These are phyloP conservation scores for Brasilioporus rufonigricans DNA, from an alignment of 768 basidiomycete species.

Conservation along the genomic window DNA sequence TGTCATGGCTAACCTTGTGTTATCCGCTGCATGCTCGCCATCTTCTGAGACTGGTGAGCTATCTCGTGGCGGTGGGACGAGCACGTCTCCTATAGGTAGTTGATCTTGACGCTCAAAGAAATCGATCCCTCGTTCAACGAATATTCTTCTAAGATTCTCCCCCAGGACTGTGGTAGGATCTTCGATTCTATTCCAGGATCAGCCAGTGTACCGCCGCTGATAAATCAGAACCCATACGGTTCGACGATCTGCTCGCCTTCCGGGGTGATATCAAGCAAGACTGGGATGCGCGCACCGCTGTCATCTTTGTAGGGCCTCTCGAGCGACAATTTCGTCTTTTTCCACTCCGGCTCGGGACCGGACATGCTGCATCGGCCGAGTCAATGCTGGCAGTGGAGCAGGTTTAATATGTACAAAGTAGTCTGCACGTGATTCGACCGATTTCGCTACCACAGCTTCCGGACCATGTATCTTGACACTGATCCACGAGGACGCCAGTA, in stretches of 20 bases:
- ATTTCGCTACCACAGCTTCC: not conserved
- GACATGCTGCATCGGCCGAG: conserved; percentile 12
- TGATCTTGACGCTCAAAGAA: conserved; percentile 61
- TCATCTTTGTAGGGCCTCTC: conserved; percentile 85
- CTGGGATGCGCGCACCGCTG: conserved; percentile 57
- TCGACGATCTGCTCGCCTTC: conserved; percentile 71
- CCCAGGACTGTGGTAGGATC: conserved; percentile 59
- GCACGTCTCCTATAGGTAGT: conserved; percentile 16
- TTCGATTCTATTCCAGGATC: conserved; percentile 43
- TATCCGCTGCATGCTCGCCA: conserved; percentile 29
- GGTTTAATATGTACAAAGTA: not conserved
- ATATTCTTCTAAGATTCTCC: conserved; percentile 64
- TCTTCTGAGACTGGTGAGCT: conserved; percentile 27
- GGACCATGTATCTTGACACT: conserved; percentile 26
- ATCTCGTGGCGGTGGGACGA: conserved; percentile 28
- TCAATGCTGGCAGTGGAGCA: not conserved
- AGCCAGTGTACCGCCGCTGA: conserved; percentile 8
- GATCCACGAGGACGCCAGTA: conserved; percentile 28
- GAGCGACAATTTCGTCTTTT: conserved; percentile 62
- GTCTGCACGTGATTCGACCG: conserved; percentile 27
- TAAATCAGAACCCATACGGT: conserved; percentile 47
- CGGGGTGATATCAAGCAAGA: conserved; percentile 63
- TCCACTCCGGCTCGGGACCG: conserved; percentile 46
- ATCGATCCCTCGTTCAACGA: conserved; percentile 69
- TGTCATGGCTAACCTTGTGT: conserved; percentile 51